These are phyloP conservation scores for Dentipellis fragilis DNA, from an alignment of 768 basidiomycete genomes.

Conservation along the genomic window DNA sequence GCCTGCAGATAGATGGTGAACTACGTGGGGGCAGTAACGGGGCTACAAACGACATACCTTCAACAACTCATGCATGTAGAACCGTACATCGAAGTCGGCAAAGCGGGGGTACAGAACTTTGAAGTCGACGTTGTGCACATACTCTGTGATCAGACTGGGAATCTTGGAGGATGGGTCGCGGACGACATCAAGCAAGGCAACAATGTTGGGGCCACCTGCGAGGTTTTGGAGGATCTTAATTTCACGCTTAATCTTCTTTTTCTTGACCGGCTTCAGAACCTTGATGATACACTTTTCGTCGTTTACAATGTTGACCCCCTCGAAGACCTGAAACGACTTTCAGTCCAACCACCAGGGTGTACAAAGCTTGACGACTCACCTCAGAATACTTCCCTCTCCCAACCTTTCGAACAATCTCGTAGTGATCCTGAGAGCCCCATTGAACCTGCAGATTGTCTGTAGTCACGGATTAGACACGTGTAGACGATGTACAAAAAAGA, in stretches of 20 bases:
- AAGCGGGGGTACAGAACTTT: constrained; percentile 94
- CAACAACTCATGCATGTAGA: constrained; percentile 92
- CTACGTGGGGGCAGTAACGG: not conserved
- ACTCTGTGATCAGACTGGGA: constrained; percentile 94
- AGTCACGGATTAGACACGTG: constrained; percentile 8
- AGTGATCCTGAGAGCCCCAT: constrained; percentile 96
- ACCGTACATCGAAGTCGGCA: constrained; percentile 91
- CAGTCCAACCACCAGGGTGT: not conserved
- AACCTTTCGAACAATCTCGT: constrained; percentile 95
- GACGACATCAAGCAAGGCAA: constrained; percentile 89
- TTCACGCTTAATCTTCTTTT: constrained; percentile 99
- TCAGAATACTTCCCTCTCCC: constrained; percentile 94
- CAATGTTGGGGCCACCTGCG: constrained; percentile 91
- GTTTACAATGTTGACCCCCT: constrained; percentile 83
- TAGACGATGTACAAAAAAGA: not conserved
- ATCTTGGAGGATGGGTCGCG: constrained; percentile 95
- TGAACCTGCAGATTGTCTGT: constrained; percentile 93
- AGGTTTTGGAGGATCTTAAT: constrained; percentile 97
- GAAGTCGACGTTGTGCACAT: constrained; percentile 97
- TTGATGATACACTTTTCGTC: constrained; percentile 98
- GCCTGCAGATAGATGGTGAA: constrained; percentile 38
- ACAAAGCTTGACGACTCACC: constrained; percentile 32
- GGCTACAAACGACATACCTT: constrained; percentile 44
- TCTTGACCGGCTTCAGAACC: constrained; percentile 97
- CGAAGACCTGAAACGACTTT: constrained; percentile 56